Base-by-base conservation (phyloP, 371 early-diverging fungal species). In the Saksenaea vasiformis region DNA sequence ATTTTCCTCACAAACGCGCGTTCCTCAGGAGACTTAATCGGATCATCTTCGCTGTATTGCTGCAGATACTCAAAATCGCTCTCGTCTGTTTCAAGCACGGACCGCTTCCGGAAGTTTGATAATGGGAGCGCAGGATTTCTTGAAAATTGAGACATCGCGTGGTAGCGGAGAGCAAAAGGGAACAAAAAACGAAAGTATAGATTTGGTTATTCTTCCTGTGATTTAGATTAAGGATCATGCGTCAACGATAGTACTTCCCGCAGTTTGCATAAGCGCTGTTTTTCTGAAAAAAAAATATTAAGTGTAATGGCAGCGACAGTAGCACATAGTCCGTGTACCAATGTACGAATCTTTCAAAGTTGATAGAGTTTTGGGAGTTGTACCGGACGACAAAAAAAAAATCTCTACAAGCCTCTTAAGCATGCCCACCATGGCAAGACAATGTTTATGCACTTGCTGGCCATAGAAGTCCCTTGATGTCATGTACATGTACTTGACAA, bases 1-100 rank as follows among this genome's bases (percentile, higher is more conserved):
- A 79, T 72, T 56, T 76, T 79, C 28, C 74, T 62, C 17, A 79
- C 70, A 17, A 78, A 64, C 1, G 67, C 60, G 15, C 71, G 69
- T 57, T 80, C 76, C 59, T 76, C 81, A 35, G 2, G 11, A 7
- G 35, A 44, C 38, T 11, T 24, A 39, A 19, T 22, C 19, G 15
- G 22, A n/a, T 1, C 22, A 22, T 47, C 15, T 22, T 47, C 47
- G 10, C 22, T 10, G 19, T 19, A 22, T 15, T 47, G 31, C 31
- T 31, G 47, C 4, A 47, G 47, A 10, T 47, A 47, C 10, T 47
- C 47, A 3, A 47, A 22, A 22, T 47, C 47, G 19, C 47, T 47
- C 2, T 47, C 47, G 7, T 47, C 47, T 3, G 22, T 10, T 47
- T 10, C 47, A 47, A 19, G 47, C 10, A n/a, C 22, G 19, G 47